Evolutionary conservation across 306 rosid species (phyloP), one percentile per base, ranked within the genome.

Genomic region (Quercus wislizeni): DNA sequence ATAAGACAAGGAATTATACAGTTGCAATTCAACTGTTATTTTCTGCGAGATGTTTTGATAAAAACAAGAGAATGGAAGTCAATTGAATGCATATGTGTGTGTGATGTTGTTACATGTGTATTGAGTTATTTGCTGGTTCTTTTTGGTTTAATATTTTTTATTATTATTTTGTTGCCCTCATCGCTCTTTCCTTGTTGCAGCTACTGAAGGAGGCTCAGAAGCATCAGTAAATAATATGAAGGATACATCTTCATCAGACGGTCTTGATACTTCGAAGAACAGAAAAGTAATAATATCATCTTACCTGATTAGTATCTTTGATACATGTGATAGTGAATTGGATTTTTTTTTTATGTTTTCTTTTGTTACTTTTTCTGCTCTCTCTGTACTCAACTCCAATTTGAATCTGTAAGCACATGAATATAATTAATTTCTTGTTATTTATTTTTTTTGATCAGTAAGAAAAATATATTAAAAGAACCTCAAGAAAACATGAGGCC

Each of bases 231-330:
- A 77, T 67, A 82, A 83, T 35, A 33, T 8, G 64, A 91, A 87
- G 82, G 90, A 90, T 56, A 70, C 76, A 23, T 69, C 83, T 46
- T 79, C 84, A 15, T 5, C 84, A 54, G 97, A 81, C 81, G 80
- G 33, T 72, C 82, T 67, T 54, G 86, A 84, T 80, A 49, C 86
- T 80, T 80, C 78, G n/a, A 94, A 91, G 84, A 86, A 25, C 85
- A 91, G 71, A 85, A 94, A 94, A 85, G 49, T 83, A 86, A 97
- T 84, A 69, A 68, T 68, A 76, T 57, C 52, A 25, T 78, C 70
- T 78, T 69, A 74, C 41, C 75, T 52, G 46, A 72, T 88, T 83
- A 20, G 14, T 31, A 15, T 74, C 63, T 69, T 75, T 64, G 19
- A 2, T 10, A 11, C 78, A 73, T 75, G 19, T 75, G 8, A 17